Percentiles rank a stretch among this genome's conserved stretches.
These are phyloP conservation scores for Immersiella caudata DNA, from an alignment of 495 filamentous ascomycete genomes.

Conservation along the genomic window DNA sequence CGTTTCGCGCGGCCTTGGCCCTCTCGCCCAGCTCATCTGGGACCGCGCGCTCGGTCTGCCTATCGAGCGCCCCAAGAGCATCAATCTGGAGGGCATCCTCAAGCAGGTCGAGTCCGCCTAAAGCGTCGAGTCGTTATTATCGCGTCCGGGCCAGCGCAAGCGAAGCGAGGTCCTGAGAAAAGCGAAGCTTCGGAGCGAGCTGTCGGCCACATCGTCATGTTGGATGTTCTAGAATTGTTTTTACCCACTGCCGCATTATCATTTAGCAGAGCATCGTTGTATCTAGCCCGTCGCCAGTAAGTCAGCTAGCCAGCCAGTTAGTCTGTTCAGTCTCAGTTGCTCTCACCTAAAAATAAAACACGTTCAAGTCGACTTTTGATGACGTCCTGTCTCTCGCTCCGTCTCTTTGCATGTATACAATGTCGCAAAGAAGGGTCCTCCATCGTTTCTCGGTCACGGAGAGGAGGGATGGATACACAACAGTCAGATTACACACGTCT, in stretches of 20 bases:
- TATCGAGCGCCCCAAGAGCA: constrained; percentile 98
- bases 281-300: neutral
- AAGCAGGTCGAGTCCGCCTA: constrained; percentile 51
- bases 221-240: neutral
- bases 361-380: neutral
- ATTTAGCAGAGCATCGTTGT: neutral
- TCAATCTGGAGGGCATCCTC: constrained; percentile 82
- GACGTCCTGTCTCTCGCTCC: neutral
- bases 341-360: neutral
- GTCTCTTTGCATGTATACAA: neutral
- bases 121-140: neutral
- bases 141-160: neutral
- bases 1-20: constrained; percentile 87
- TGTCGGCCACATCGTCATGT: neutral
- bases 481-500: neutral
- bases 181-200: neutral
- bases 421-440: neutral
- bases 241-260: neutral
- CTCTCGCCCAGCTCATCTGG: constrained; percentile 93
- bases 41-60: constrained; percentile 90
- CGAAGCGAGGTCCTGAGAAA: neutral
- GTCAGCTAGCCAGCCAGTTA: neutral
- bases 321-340: neutral
- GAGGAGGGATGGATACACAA: too few relatives aligned
- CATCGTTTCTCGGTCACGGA: neutral